Evolutionary conservation across 257 asterid species (phyloP).

Genomic region (Knoxia roxburghii): DNA sequence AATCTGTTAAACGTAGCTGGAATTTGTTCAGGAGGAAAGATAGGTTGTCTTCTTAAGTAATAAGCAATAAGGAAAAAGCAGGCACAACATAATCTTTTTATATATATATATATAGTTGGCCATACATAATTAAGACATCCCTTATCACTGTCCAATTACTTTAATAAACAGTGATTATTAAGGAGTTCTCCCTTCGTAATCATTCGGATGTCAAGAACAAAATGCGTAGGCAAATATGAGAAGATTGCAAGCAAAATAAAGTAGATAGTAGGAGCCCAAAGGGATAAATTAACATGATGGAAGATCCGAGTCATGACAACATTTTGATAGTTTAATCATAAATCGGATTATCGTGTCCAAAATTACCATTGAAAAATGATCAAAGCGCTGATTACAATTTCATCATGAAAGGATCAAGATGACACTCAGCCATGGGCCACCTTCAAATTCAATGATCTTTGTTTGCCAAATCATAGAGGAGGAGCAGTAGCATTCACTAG

Average conservation of each 20-base stretch:
- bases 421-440: background rate
- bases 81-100: conserved; percentile 7
- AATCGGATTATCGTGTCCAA: too few species aligned
- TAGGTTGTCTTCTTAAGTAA: background rate
- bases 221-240: background rate
- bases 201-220: background rate
- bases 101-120: too few species aligned
- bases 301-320: background rate
- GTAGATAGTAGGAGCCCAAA: background rate
- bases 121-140: too few species aligned
- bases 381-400: background rate
- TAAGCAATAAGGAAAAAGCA: background rate
- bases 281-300: background rate
- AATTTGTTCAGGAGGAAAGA: conserved; percentile 10
- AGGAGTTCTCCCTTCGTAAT: background rate
- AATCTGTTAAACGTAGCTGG: conserved; percentile 5
- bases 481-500: conserved; percentile 31
- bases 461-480: conserved; percentile 28
- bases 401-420: conserved; percentile 3
- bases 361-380: background rate
- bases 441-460: background rate
- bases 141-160: background rate
- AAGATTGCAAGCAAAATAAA: background rate
- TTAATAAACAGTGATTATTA: background rate
- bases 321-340: background rate